Conservation (phyloP, 2,329 filamentous ascomycete species). For the Furcasterigmium furcatum region DNA sequence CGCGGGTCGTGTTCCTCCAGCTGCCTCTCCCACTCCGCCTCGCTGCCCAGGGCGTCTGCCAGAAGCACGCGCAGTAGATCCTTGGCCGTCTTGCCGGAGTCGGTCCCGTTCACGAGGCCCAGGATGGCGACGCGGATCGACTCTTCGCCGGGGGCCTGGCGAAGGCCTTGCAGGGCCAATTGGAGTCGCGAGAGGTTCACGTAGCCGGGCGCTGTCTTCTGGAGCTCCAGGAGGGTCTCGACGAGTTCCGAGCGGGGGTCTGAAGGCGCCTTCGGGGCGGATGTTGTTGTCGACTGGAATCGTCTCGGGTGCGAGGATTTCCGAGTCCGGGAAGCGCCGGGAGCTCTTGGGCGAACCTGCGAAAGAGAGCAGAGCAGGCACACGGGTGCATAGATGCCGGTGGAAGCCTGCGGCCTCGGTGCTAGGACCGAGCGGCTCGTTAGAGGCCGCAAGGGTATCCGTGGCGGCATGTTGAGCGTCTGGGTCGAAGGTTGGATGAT, state of each 20-base stretch:
- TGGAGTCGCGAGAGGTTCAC: constrained; percentile 69
- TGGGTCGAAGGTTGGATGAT: not conserved
- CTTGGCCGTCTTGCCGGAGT: constrained; percentile 49
- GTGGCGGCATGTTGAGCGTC: constrained; percentile 19
- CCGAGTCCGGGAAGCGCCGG: not conserved
- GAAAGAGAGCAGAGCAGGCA: constrained; percentile 15
- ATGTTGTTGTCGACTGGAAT: constrained; percentile 6
- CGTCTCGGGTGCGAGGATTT: constrained; percentile 13
- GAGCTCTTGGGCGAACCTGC: not conserved
- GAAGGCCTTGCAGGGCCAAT: constrained; percentile 64
- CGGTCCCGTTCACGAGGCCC: constrained; percentile 36
- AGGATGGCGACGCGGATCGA: constrained; percentile 57
- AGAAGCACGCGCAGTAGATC: constrained; percentile 66
- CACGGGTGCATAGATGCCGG: constrained; percentile 8
- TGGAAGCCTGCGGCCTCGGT: constrained; percentile 2
- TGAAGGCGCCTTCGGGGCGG: not conserved
- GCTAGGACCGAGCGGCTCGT: constrained; percentile 13
- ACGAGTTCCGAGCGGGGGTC: constrained; percentile 53
- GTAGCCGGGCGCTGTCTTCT: constrained; percentile 57
- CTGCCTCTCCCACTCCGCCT: constrained; percentile 64
- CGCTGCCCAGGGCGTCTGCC: constrained; percentile 63
- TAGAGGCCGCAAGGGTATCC: constrained; percentile 22
- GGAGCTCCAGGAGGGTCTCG: constrained; percentile 54
- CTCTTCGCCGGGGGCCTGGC: constrained; percentile 53
- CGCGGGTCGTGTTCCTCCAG: constrained; percentile 48